Evolutionary conservation across 108 stramenopile genomes (phyloP).

Genomic region (Nannochloropsis gaditana): DNA sequence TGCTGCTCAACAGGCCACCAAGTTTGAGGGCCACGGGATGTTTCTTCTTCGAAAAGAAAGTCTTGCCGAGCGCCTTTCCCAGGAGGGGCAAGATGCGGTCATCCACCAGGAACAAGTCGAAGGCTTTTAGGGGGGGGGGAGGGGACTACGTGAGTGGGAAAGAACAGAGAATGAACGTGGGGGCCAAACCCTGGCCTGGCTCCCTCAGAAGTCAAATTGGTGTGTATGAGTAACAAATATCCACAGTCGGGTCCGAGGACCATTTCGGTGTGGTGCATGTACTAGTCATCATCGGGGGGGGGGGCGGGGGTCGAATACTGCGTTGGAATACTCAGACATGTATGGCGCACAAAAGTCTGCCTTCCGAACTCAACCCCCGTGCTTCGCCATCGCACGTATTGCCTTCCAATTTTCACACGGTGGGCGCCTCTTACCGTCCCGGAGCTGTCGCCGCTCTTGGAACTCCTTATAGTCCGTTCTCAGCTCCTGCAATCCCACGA

Average conservation of each 20-base stretch:
- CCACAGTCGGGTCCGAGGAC: background rate
- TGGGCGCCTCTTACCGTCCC: background rate
- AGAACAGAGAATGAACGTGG: too few species aligned
- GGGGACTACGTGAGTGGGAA: too few species aligned
- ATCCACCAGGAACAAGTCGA: conserved; percentile 82
- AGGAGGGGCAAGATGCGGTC: conserved; percentile 92
- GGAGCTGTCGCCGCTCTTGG: conserved; percentile 67
- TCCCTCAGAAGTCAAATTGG: conserved; percentile 20
- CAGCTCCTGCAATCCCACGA: conserved; percentile 66
- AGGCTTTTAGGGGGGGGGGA: conserved; percentile 48
- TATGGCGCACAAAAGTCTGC: too few species aligned
- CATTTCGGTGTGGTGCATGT: conserved; percentile 6
- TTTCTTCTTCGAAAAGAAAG: conserved; percentile 78
- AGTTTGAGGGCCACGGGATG: conserved; percentile 73
- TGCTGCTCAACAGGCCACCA: conserved; percentile 61
- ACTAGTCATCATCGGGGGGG: background rate
- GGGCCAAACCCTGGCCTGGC: background rate
- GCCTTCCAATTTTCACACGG: too few species aligned
- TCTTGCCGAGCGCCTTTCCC: conserved; percentile 73
- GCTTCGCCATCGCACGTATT: too few species aligned
- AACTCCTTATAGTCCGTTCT: conserved; percentile 70
- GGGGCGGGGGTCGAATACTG: too few species aligned
- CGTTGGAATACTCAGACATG: too few species aligned
- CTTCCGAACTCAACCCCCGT: too few species aligned
- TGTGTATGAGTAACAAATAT: conserved; percentile 12